phyloP scores from a whole-genome alignment of 306 rosid genomes.

The Quercus gilva region DNA sequence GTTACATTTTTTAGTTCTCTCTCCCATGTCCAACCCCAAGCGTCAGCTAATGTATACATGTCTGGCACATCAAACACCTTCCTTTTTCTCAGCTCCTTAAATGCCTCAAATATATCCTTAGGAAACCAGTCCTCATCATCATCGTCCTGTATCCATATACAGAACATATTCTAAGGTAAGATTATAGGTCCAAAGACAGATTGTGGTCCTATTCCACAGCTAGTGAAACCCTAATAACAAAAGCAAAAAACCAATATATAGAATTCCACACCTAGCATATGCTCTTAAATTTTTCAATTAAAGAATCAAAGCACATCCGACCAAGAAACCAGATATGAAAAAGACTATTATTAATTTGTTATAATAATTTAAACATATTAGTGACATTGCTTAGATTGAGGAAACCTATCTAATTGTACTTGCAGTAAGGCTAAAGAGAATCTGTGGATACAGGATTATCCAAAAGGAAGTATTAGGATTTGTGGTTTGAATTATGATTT shows the following conservation, averaged over 20 bases:
- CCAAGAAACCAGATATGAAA: background rate
- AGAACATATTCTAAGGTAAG: background rate
- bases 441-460: background rate
- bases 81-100: constrained; percentile 82
- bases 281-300: background rate
- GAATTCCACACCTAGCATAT: background rate
- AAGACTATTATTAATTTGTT: background rate
- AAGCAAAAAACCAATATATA: background rate
- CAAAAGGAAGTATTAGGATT: background rate
- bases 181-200: constrained; percentile 12
- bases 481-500: background rate
- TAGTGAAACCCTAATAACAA: background rate
- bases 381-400: too few relatives aligned
- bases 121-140: constrained; percentile 97
- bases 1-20: constrained; percentile 62
- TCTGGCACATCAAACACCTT: constrained; percentile 81
- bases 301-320: background rate
- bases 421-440: background rate
- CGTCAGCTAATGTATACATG: constrained; percentile 95
- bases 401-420: too few relatives aligned
- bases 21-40: constrained; percentile 99
- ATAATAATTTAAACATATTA: background rate
- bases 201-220: background rate
- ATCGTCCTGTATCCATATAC: constrained; percentile 60
- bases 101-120: constrained; percentile 77